These are phyloP conservation scores for Cubamyces lactineus DNA, from an alignment of 768 basidiomycete genomes.

Conservation along the genomic window DNA sequence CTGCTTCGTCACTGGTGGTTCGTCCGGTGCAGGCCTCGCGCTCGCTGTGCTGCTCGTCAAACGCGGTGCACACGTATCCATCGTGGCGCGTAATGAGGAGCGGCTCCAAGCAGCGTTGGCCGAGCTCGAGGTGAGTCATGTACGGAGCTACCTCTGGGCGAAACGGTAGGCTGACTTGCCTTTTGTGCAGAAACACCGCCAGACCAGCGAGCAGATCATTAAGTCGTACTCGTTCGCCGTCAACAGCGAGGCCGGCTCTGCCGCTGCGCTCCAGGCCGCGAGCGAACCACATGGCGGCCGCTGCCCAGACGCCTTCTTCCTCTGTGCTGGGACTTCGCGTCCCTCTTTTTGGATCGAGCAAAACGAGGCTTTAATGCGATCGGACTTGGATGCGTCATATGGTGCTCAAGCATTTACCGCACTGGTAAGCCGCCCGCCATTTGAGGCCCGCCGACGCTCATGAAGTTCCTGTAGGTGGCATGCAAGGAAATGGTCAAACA, in stretches of 20 bases:
- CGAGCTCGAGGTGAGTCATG: slow-evolving; percentile 61
- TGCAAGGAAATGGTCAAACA: slow-evolving; percentile 64
- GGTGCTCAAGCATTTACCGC: slow-evolving; percentile 58
- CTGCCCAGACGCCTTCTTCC: slow-evolving; percentile 76
- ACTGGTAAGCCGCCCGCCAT: slow-evolving; percentile 45
- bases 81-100: slow-evolving; percentile 76
- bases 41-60: slow-evolving; percentile 67
- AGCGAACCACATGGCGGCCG: slow-evolving; percentile 55
- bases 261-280: slow-evolving; percentile 64
- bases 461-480: slow-evolving; percentile 51
- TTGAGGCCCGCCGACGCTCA: background rate
- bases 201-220: slow-evolving; percentile 62
- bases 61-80: slow-evolving; percentile 81
- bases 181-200: slow-evolving; percentile 38
- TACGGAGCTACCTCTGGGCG: background rate
- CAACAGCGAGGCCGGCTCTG: slow-evolving; percentile 52
- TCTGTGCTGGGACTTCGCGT: slow-evolving; percentile 73
- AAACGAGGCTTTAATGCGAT: slow-evolving; percentile 56
- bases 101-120: slow-evolving; percentile 63
- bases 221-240: slow-evolving; percentile 70
- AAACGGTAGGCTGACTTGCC: background rate
- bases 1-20: slow-evolving; percentile 85
- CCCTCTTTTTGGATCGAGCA: slow-evolving; percentile 82
- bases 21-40: slow-evolving; percentile 76
- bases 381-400: slow-evolving; percentile 57